These are phyloP conservation scores for Diatrype stigma DNA, from an alignment of 2,329 filamentous ascomycete genomes.

Conservation along the genomic window DNA sequence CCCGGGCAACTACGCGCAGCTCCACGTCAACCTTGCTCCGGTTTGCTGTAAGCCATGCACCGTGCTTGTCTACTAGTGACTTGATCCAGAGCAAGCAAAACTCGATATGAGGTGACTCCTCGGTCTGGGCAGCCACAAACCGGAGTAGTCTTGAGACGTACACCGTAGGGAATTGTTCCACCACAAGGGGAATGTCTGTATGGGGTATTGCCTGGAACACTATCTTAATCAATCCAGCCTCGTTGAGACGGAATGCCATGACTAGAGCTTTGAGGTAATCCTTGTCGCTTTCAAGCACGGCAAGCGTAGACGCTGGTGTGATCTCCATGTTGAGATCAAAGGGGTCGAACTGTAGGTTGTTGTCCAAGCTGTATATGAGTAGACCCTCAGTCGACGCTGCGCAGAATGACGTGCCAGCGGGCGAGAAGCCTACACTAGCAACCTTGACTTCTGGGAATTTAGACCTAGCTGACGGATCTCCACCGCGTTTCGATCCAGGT, in stretches of 20 bases:
- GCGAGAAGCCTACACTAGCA: conserved; percentile 78
- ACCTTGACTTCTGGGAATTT: conserved; percentile 80
- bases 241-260: conserved; percentile 96
- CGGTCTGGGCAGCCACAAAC: conserved; percentile 82
- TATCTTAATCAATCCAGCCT: conserved; percentile 72
- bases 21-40: conserved; percentile 77
- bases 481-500: conserved; percentile 80
- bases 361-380: conserved; percentile 88
- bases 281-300: conserved; percentile 60
- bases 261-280: conserved; percentile 90
- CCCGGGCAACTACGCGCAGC: conserved; percentile 75
- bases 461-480: conserved; percentile 74
- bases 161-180: conserved; percentile 73
- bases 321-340: conserved; percentile 94
- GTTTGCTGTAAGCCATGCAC: conserved; percentile 78
- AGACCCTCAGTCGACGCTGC: conserved; percentile 93
- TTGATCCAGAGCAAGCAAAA: conserved; percentile 94
- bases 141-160: conserved; percentile 83
- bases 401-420: conserved; percentile 85
- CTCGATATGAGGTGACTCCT: conserved; percentile 89
- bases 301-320: conserved; percentile 79
- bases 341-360: conserved; percentile 81
- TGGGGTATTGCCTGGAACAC: conserved; percentile 83
- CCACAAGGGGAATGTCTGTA: conserved; percentile 69
- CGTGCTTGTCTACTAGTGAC: conserved; percentile 75